Percentiles rank a stretch among this genome's conserved stretches.
Conservation (phyloP, 2,329 filamentous ascomycete species). For the Cladophialophora psammophila region DNA sequence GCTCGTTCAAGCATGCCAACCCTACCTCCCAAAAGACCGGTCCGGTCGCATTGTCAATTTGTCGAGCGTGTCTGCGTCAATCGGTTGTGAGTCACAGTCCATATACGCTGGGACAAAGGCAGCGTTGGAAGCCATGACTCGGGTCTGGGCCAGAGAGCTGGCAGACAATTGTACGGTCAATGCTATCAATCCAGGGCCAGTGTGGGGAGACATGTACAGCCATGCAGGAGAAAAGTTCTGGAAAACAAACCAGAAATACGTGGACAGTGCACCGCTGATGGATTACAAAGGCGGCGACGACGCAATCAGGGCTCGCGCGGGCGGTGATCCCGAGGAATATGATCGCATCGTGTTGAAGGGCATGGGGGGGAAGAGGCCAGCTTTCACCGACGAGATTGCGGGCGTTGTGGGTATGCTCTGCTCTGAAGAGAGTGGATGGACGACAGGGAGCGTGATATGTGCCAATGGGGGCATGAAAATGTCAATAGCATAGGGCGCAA, state of each 20-base stretch:
- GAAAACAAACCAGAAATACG: constrained; percentile 65
- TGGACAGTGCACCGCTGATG: constrained; percentile 71
- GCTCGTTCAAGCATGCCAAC: constrained; percentile 62
- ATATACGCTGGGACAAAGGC: constrained; percentile 70
- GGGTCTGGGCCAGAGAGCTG: constrained; percentile 67
- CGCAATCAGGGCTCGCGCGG: constrained; percentile 56
- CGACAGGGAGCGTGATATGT: constrained; percentile 79
- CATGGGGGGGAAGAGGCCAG: constrained; percentile 65
- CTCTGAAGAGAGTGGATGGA: constrained; percentile 74
- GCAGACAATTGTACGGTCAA: constrained; percentile 65
- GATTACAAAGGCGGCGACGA: constrained; percentile 62
- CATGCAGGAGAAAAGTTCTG: constrained; percentile 64
- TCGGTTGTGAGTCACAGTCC: constrained; percentile 62
- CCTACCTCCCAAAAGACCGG: constrained; percentile 64
- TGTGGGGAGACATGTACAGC: constrained; percentile 62
- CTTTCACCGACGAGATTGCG: constrained; percentile 74
- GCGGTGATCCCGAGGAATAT: constrained; percentile 66
- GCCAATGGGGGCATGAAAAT: constrained; percentile 80
- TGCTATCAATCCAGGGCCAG: constrained; percentile 66
- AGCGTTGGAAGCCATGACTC: constrained; percentile 68
- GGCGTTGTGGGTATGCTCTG: constrained; percentile 80
- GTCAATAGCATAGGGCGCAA: constrained; percentile 39
- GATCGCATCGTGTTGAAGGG: constrained; percentile 67
- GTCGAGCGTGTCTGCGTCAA: constrained; percentile 60
- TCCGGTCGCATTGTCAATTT: constrained; percentile 66